Evolutionary conservation across 352 stramenopile species (phyloP).

Genomic region (Pythium sukuiense): DNA sequence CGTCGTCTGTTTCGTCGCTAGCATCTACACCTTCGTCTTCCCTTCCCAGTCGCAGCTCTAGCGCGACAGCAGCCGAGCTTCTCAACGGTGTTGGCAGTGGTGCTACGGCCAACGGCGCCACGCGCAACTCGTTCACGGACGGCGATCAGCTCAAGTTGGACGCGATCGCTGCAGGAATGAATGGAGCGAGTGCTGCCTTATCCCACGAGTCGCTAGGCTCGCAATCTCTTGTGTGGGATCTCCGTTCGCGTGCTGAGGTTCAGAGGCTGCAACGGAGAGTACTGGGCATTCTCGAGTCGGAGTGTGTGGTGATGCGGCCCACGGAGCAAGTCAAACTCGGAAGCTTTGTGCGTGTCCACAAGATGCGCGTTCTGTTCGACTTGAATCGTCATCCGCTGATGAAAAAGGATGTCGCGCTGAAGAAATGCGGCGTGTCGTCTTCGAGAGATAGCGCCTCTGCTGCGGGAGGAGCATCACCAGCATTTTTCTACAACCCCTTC

Average conservation of each 20-base stretch:
- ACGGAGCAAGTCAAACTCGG: constrained; percentile 54
- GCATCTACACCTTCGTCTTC: neutral
- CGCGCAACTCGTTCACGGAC: neutral
- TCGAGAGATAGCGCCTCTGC: constrained; percentile 5
- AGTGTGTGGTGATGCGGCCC: constrained; percentile 51
- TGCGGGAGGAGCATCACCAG: neutral
- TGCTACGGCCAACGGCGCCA: neutral
- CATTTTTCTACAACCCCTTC: constrained; percentile 46
- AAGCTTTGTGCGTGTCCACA: constrained; percentile 61
- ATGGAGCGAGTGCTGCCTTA: neutral
- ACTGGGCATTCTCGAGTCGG: constrained; percentile 49
- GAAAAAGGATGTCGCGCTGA: constrained; percentile 33
- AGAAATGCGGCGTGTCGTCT: constrained; percentile 33
- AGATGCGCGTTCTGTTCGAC: constrained; percentile 34
- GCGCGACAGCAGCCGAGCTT: constrained; percentile 10
- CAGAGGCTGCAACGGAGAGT: constrained; percentile 54
- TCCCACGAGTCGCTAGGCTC: neutral
- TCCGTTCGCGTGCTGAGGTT: constrained; percentile 58
- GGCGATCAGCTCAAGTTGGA: neutral
- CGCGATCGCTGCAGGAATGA: neutral
- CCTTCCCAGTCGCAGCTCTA: constrained; percentile 13
- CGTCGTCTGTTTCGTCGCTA: neutral
- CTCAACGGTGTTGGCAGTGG: neutral
- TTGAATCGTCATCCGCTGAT: constrained; percentile 38
- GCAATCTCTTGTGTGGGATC: constrained; percentile 46